Base-by-base conservation (phyloP, 768 basidiomycete species). In the Hypholoma sublateritium region DNA sequence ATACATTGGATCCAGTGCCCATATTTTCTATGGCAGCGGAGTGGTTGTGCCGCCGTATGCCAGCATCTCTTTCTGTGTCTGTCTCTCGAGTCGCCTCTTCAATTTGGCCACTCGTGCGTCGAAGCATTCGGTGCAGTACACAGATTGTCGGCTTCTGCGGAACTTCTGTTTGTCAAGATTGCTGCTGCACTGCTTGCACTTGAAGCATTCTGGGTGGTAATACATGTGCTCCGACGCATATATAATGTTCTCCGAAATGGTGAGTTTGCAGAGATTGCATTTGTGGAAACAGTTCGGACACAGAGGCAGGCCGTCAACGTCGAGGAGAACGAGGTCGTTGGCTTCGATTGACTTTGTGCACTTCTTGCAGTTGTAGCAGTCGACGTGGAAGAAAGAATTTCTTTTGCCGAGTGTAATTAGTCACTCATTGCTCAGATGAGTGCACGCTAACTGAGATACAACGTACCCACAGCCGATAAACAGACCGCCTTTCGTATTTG, bases 321-420 rank as follows among this genome's bases (percentile, higher is more conserved):
- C 62, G 16, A 60, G 59, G 50, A 60, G 55, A 11, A 63, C 41
- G 21, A 42, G 48, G 37, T 63, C 57, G 21, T 63, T 44, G 6
- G 60, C 58, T 39, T 53, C 54, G 35, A 63, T 58, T 17, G 45
- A 16, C 4, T 16, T 54, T 13, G 39, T 39, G 43, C 62, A 63
- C 21, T 56, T 60, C 56, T 63, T 63, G 59, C 62, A 63, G 36
- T 56, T 60, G 53, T 63, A 63, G 50, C 62, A 63, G 32, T 63
- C 62, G 42, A 63, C 36, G 37, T 63, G 62, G 35, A 60, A 59
- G 50, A 60, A 60, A 9, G 55, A 53, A 21, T 57, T 50, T 14
- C 61, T 62, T 41, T 37, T 45, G 19, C 4, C 21, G 25, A 34
- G 19, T 16, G 39, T 6, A 14, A 8, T 42, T 21, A 52, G 28